Percentiles rank a stretch among this genome's conserved stretches.
These are phyloP conservation scores for Tolypocladium ophioglossoides DNA, from an alignment of 2,329 filamentous ascomycete genomes.

Conservation along the genomic window DNA sequence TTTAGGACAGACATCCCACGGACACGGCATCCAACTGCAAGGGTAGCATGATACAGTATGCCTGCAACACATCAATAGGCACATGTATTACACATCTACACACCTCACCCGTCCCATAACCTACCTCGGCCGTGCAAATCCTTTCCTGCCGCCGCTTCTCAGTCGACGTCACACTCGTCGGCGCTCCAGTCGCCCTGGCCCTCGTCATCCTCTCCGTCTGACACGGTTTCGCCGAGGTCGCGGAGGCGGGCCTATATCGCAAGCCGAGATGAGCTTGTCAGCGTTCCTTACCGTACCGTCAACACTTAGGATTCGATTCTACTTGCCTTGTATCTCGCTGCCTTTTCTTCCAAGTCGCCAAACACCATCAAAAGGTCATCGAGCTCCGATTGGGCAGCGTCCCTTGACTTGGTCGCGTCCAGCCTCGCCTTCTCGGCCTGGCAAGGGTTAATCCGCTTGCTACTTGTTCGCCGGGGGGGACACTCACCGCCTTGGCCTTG, in stretches of 20 bases:
- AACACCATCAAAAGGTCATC: conserved; percentile 77
- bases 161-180: conserved; percentile 26
- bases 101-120: not conserved
- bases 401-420: conserved; percentile 49
- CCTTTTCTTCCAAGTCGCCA: conserved; percentile 69
- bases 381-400: conserved; percentile 58
- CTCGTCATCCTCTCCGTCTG: conserved; percentile 63
- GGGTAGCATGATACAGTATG: not conserved
- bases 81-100: not conserved
- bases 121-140: not conserved
- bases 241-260: conserved; percentile 44
- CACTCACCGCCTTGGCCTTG: conserved; percentile 16
- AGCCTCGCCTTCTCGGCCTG: conserved; percentile 21
- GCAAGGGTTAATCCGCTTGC: not conserved
- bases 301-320: not conserved
- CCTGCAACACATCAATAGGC: not conserved
- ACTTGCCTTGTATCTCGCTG: conserved; percentile 61
- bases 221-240: conserved; percentile 58
- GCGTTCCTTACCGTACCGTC: not conserved
- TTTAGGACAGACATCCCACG: not conserved
- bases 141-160: conserved; percentile 9
- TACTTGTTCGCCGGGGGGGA: not conserved
- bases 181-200: conserved; percentile 46
- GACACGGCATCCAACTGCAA: not conserved
- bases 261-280: not conserved